phyloP scores from a whole-genome alignment of 139 green algal species.

The Pleodorina starrii region DNA sequence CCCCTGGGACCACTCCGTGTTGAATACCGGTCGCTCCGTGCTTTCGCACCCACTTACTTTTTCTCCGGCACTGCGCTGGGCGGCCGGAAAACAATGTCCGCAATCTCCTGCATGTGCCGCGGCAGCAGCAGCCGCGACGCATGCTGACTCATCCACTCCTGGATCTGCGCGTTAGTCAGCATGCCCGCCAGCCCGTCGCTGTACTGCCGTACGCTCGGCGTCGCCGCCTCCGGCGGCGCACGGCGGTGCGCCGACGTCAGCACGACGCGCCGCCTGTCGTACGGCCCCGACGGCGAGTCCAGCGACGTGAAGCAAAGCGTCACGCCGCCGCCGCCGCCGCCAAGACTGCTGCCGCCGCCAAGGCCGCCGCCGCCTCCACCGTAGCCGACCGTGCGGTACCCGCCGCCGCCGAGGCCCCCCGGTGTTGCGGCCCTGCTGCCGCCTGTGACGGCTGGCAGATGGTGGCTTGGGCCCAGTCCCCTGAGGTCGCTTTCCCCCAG shows the following conservation, averaged over 20 bases:
- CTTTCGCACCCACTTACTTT: slow-evolving; percentile 38
- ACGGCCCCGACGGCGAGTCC: background rate
- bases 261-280: slow-evolving; percentile 4
- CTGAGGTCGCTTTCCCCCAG: background rate
- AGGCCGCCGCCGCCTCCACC: background rate
- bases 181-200: slow-evolving; percentile 39
- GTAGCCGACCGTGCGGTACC: background rate
- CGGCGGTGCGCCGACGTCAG: slow-evolving; percentile 3
- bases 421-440: background rate
- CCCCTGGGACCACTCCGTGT: too few relatives aligned
- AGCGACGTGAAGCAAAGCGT: background rate
- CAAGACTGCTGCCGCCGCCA: background rate
- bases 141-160: slow-evolving; percentile 56
- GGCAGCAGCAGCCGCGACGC: slow-evolving; percentile 51
- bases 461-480: background rate
- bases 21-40: too few relatives aligned
- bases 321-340: background rate
- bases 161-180: slow-evolving; percentile 46
- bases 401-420: background rate
- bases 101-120: slow-evolving; percentile 44
- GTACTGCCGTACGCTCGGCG: slow-evolving; percentile 28
- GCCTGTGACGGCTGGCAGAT: background rate
- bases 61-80: slow-evolving; percentile 31
- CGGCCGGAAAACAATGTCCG: slow-evolving; percentile 45
- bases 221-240: background rate